Base-by-base conservation (phyloP, 495 filamentous ascomycete species). In the Neurospora tetrasperma region DNA sequence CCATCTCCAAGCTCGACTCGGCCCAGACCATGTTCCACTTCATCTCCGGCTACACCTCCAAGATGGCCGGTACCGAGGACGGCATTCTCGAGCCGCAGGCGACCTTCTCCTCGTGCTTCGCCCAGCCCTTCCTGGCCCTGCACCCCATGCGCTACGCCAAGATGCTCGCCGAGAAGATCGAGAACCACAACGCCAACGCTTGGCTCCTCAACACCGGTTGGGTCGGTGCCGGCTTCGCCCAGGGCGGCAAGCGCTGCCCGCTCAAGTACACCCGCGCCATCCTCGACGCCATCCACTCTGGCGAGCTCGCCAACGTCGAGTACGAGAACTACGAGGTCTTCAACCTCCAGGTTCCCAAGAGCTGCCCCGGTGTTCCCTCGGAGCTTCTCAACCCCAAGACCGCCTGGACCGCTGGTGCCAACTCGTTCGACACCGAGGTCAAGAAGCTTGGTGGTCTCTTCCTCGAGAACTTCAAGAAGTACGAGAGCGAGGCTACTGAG, bases 11-110 rank as follows among this genome's bases (percentile, higher is more conserved):
- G 88, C 91, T 99, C 80, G 91, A 91, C 86, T 89, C 91, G 77
- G 92, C 94, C 78, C 96, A 99, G 85, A 97, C 93, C 80, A 98
- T 99, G 94, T 99, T 98, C 89, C 96, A 99, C 89, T 99, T 99
- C 89, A 99, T 99, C 83, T 96, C 92, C 23, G 96, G 96, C 79
- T 99, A 99, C 88, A 99, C 96, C 72, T 98, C 96, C 78, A 99
- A 99, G 91, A 98, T 99, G 96, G 96, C 95, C 74, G 96, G 96
- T 79, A 99, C 96, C 68, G 96, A 99, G 85, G 92, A 98, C 71
- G 96, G 96, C 82, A 89, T 99, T 71, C 93, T 92, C 18, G 96
- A 99, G 86, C 96, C 96, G 76, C 92, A 97, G 85, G 96, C 96
- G 4, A 99, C 96, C 78, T 99, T 99, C 91, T 97, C 94, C 20